These are phyloP conservation scores for Backusella circina DNA, from an alignment of 192 early-diverging fungal species.

Conservation along the genomic window DNA sequence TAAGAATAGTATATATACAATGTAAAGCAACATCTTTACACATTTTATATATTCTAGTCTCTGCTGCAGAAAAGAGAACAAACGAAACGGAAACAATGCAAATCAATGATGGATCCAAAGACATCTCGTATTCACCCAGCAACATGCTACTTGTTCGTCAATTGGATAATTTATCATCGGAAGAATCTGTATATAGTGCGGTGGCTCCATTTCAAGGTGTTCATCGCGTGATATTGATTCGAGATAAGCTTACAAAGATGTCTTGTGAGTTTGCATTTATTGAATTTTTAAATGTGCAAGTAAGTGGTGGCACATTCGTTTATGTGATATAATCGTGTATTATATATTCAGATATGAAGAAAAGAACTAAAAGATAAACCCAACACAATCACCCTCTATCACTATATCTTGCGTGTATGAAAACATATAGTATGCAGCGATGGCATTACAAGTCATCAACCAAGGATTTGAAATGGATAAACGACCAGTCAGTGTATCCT, in stretches of 20 bases:
- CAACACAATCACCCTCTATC: not conserved
- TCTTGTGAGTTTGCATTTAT: slow-evolving; percentile 64
- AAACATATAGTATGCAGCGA: slow-evolving; percentile 28
- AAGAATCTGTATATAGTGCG: slow-evolving; percentile 45
- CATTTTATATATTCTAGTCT: slow-evolving; percentile 2
- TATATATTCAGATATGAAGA: not conserved
- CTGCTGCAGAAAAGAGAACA: slow-evolving; percentile 12
- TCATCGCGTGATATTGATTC: slow-evolving; percentile 46
- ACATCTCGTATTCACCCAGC: slow-evolving; percentile 50
- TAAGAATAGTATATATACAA: no score
- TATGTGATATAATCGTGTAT: not conserved
- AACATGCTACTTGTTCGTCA: slow-evolving; percentile 54
- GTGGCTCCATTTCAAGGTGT: slow-evolving; percentile 20
- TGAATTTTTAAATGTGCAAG: slow-evolving; percentile 48
- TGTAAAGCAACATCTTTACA: no score
- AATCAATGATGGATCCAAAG: slow-evolving; percentile 58
- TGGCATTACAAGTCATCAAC: slow-evolving; percentile 24
- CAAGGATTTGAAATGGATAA: slow-evolving; percentile 42
- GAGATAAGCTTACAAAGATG: slow-evolving; percentile 54
- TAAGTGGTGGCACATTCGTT: slow-evolving; percentile 17
- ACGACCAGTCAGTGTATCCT: slow-evolving; percentile 40
- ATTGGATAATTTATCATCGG: slow-evolving; percentile 57
- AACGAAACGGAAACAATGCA: slow-evolving; percentile 21
- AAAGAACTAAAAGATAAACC: not conserved
- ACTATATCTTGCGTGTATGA: not conserved